phyloP scores from a whole-genome alignment of 2,329 filamentous ascomycete species.

The Xenoacremonium recifei region DNA sequence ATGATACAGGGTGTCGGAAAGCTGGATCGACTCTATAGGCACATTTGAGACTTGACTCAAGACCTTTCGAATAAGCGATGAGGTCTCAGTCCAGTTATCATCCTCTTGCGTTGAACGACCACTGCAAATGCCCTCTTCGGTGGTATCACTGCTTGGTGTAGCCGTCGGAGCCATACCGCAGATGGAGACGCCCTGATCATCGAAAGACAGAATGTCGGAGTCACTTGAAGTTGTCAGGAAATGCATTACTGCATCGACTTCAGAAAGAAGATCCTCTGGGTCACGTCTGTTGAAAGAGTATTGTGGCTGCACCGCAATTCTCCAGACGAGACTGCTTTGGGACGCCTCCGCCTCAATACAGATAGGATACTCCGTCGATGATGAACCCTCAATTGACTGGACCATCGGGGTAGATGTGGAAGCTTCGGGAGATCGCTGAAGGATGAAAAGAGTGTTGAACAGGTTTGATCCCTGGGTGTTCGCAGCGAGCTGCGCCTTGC shows the following conservation, averaged over 20 bases:
- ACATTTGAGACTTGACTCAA: conserved; percentile 61
- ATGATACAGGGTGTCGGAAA: conserved; percentile 70
- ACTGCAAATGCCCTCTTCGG: conserved; percentile 1
- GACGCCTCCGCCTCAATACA: conserved; percentile 77
- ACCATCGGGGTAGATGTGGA: conserved; percentile 42
- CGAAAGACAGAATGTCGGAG: conserved; percentile 53
- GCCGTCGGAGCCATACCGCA: conserved; percentile 54
- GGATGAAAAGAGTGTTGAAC: conserved; percentile 57
- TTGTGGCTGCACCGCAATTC: conserved; percentile 64
- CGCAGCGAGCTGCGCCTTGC: conserved; percentile 57
- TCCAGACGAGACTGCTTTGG: conserved; percentile 60
- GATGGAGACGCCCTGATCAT: conserved; percentile 54
- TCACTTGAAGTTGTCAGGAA: conserved; percentile 52
- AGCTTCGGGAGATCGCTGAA: conserved; percentile 40
- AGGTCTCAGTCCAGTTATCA: conserved; percentile 33
- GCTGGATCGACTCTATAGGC: conserved; percentile 55
- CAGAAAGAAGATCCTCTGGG: conserved; percentile 50
- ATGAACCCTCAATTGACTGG: conserved; percentile 59
- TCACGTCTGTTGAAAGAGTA: conserved; percentile 46
- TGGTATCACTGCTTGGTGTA: background rate
- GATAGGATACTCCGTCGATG: conserved; percentile 76
- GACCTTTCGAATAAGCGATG: conserved; percentile 42
- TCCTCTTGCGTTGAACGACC: background rate
- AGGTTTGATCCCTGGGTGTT: conserved; percentile 36
- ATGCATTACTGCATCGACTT: conserved; percentile 58